phyloP scores from a whole-genome alignment of 345 rosid genomes.

The Durio zibethinus region DNA sequence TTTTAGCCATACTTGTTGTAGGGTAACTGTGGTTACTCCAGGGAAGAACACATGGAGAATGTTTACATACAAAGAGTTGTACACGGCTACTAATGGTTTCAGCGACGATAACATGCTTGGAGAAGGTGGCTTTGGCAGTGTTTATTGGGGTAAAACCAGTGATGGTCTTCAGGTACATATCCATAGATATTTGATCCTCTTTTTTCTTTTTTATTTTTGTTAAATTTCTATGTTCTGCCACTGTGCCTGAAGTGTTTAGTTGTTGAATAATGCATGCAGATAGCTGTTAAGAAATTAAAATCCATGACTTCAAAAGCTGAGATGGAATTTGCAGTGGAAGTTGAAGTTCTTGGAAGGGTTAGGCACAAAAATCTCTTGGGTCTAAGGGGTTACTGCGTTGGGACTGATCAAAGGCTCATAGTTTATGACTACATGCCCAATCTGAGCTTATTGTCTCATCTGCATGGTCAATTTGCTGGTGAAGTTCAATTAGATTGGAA shows the following conservation, averaged over 20 bases:
- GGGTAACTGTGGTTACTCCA: conserved; percentile 21
- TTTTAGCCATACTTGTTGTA: background rate
- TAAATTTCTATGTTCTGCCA: background rate
- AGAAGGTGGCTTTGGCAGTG: conserved; percentile 68
- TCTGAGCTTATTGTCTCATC: conserved; percentile 69
- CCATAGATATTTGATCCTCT: background rate
- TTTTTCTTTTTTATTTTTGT: background rate
- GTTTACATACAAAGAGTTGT: conserved; percentile 65
- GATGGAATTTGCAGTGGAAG: conserved; percentile 78
- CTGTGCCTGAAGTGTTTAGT: background rate
- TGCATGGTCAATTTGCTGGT: conserved; percentile 52
- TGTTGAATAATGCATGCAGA: conserved; percentile 29
- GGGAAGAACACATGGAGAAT: conserved; percentile 59
- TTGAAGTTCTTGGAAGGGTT: conserved; percentile 72
- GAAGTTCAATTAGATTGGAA: conserved; percentile 59
- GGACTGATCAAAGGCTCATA: conserved; percentile 63
- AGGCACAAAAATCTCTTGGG: conserved; percentile 64
- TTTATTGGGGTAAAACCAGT: conserved; percentile 66
- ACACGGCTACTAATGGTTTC: conserved; percentile 63
- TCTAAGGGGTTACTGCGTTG: conserved; percentile 62
- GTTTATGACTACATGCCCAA: conserved; percentile 74
- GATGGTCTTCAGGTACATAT: conserved; percentile 71
- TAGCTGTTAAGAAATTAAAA: conserved; percentile 69
- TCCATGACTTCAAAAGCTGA: conserved; percentile 68
- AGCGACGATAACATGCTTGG: conserved; percentile 62